These are phyloP conservation scores for Samsoniella hepiali DNA, from an alignment of 2,329 filamentous ascomycete species.

Conservation along the genomic window DNA sequence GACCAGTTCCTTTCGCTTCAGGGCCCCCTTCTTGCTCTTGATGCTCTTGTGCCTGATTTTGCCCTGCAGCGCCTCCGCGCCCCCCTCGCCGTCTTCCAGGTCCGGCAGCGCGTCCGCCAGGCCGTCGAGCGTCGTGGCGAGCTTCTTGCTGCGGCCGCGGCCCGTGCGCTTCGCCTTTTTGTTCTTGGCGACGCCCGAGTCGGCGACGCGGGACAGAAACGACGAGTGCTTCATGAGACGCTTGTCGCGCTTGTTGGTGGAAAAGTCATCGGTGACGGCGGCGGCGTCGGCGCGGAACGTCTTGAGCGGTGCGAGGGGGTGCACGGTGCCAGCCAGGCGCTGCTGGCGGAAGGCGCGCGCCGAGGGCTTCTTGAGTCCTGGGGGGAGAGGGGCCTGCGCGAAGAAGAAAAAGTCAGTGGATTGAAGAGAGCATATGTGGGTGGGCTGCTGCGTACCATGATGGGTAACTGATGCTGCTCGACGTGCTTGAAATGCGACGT, in stretches of 20 bases:
- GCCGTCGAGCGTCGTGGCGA: conserved; percentile 69
- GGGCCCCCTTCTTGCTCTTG: conserved; percentile 70
- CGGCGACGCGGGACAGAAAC: conserved; percentile 74
- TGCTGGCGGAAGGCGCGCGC: conserved; percentile 55
- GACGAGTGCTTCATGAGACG: conserved; percentile 75
- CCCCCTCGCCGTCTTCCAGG: conserved; percentile 43
- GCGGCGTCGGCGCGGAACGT: conserved; percentile 50
- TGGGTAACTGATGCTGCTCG: background rate
- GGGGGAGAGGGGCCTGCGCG: conserved; percentile 31
- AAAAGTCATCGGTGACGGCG: conserved; percentile 55
- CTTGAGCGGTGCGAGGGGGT: conserved; percentile 50
- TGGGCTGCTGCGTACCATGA: background rate
- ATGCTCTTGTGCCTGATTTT: conserved; percentile 73
- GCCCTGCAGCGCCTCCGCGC: conserved; percentile 44
- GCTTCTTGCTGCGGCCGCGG: conserved; percentile 68
- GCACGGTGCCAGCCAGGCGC: conserved; percentile 46
- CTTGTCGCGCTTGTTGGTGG: conserved; percentile 78
- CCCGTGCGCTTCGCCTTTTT: conserved; percentile 28
- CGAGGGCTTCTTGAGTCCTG: conserved; percentile 51
- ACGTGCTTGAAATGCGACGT: too few species aligned
- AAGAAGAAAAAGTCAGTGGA: background rate
- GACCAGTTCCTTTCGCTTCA: conserved; percentile 78
- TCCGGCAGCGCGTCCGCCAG: conserved; percentile 79
- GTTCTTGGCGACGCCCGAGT: conserved; percentile 33
- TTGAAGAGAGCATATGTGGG: background rate